Percentiles rank a stretch among this genome's conserved stretches.
phyloP scores from a whole-genome alignment of 1,284 basidiomycete species.

The Heterobasidion parviporum region DNA sequence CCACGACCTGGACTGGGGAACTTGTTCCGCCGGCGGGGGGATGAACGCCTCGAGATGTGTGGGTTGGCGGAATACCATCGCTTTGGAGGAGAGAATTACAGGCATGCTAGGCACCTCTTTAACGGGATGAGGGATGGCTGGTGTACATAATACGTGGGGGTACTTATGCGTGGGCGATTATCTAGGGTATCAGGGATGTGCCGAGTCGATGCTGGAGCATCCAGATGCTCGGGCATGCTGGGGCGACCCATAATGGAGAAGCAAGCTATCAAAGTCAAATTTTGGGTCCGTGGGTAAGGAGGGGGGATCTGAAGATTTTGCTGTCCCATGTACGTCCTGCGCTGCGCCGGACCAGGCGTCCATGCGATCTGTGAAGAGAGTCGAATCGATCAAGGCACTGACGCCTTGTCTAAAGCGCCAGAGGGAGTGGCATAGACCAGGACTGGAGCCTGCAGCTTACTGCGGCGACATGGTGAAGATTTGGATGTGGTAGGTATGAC shows the following conservation, averaged over 20 bases:
- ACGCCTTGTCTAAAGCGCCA: no score
- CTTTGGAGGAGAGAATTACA: constrained; percentile 3
- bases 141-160: constrained; percentile 4
- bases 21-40: constrained; percentile 41
- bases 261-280: constrained; percentile 3
- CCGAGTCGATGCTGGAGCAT: neutral
- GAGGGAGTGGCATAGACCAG: no score
- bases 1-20: constrained; percentile 37
- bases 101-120: constrained; percentile 6
- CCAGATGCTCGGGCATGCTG: constrained; percentile 1
- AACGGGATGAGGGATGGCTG: neutral
- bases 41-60: constrained; percentile 50
- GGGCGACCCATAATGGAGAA: neutral
- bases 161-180: neutral
- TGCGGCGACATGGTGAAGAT: neutral
- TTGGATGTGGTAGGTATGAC: neutral
- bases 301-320: neutral
- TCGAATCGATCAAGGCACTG: no score
- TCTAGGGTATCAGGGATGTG: neutral
- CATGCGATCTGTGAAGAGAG: no score
- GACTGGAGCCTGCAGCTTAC: neutral
- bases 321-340: neutral
- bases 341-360: no score
- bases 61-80: constrained; percentile 54
- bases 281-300: constrained; percentile 1